Percentiles rank a stretch among this genome's conserved stretches.
Conservation (phyloP, 1,284 basidiomycete genomes). For the Grifola frondosa region DNA sequence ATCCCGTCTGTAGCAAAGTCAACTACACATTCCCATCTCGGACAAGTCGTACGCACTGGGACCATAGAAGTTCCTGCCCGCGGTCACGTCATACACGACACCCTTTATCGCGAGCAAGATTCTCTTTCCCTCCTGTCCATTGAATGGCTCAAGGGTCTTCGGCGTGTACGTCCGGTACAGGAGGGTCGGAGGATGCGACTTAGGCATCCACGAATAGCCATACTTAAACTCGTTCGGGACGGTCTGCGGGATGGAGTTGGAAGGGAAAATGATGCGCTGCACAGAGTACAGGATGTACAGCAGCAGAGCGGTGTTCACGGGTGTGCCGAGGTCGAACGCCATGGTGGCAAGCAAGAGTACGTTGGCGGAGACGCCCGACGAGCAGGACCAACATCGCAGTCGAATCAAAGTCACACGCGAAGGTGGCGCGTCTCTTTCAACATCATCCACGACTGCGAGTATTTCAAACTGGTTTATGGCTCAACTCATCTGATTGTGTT, state of each 20-base stretch:
- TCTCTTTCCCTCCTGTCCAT: constrained; percentile 65
- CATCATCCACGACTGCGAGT: too few species aligned
- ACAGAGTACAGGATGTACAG: constrained; percentile 79
- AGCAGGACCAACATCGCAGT: too few species aligned
- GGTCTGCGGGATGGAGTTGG: constrained; percentile 44
- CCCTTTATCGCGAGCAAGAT: constrained; percentile 88
- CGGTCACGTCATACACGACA: constrained; percentile 89
- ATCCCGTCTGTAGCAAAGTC: constrained; percentile 66
- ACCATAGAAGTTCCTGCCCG: constrained; percentile 88
- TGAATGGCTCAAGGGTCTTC: constrained; percentile 66
- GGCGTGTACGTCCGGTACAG: constrained; percentile 78
- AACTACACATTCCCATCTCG: background rate
- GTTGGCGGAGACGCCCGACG: background rate
- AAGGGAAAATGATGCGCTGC: constrained; percentile 71
- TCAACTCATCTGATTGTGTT: too few species aligned
- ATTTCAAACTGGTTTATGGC: too few species aligned
- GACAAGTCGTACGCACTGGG: constrained; percentile 56
- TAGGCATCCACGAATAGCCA: constrained; percentile 86
- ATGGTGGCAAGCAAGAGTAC: constrained; percentile 16
- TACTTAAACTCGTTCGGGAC: constrained; percentile 72
- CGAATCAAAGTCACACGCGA: too few species aligned
- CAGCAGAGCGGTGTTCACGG: constrained; percentile 73
- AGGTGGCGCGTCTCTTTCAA: too few species aligned
- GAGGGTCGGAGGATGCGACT: constrained; percentile 73
- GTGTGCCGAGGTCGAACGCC: constrained; percentile 56